These are phyloP conservation scores for Fusarium torulosum DNA, from an alignment of 2,329 filamentous ascomycete genomes.

Conservation along the genomic window DNA sequence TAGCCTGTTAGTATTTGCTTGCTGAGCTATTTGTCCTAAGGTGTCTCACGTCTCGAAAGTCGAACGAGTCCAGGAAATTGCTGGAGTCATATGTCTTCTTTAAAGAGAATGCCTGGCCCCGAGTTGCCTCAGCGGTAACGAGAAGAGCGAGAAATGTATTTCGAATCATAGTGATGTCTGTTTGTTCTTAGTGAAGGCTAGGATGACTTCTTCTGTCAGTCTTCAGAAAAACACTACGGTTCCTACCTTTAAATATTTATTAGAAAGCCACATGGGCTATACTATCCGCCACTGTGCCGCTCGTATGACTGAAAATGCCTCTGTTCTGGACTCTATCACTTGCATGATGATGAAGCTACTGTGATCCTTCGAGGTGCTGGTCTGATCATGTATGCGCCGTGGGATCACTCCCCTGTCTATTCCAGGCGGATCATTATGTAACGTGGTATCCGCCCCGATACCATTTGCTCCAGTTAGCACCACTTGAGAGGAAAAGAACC, in stretches of 20 bases:
- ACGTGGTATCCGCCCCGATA: neutral
- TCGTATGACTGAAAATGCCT: too few species aligned
- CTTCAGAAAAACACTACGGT: neutral
- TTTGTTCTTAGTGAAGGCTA: neutral
- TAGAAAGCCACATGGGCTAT: neutral
- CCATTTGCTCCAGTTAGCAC: neutral
- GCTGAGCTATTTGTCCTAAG: rapidly evolving
- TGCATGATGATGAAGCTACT: neutral
- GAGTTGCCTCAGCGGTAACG: neutral
- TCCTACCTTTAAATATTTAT: neutral
- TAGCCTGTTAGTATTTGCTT: neutral
- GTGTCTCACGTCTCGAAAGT: constrained; percentile 17
- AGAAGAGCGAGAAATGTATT: constrained; percentile 9
- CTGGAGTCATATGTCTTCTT: constrained; percentile 22
- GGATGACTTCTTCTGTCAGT: neutral
- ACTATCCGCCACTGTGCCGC: neutral
- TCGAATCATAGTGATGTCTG: neutral
- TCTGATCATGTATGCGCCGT: neutral
- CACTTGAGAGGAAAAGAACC: neutral
- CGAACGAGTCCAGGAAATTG: constrained; percentile 22
- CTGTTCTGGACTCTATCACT: neutral
- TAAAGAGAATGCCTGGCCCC: neutral
- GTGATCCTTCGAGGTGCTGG: neutral
- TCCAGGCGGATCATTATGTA: neutral
- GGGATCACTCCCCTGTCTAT: neutral